Percentiles rank a stretch among this genome's conserved stretches.
phyloP scores from a whole-genome alignment of 2,329 filamentous ascomycete species.

The Bipolaris zeicola region DNA sequence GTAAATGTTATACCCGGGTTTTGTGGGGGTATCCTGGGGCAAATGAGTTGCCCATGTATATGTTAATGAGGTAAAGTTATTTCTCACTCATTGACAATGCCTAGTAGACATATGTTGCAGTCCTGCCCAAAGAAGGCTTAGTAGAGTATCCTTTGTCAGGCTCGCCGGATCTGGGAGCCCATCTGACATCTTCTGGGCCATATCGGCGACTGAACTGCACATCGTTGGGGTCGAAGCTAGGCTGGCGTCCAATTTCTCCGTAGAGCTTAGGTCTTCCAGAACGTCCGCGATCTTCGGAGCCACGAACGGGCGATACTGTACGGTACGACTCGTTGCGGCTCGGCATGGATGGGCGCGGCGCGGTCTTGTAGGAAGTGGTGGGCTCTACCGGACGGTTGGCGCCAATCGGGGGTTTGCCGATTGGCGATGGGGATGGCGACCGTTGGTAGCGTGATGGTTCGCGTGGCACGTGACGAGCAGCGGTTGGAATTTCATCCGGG shows the following conservation, averaged over 20 bases:
- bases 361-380: conserved; percentile 17
- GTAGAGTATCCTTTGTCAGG: conserved; percentile 27
- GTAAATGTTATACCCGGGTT: conserved; percentile 1
- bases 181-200: conserved; percentile 48
- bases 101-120: conserved; percentile 41
- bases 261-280: conserved; percentile 28
- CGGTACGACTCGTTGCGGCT: conserved; percentile 32
- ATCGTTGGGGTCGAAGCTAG: conserved; percentile 41
- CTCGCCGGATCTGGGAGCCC: conserved; percentile 31
- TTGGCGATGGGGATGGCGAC: conserved; percentile 40
- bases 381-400: conserved; percentile 34
- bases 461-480: conserved; percentile 41
- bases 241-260: conserved; percentile 34
- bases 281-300: conserved; percentile 32
- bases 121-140: conserved; percentile 34
- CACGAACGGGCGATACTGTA: conserved; percentile 29
- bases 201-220: conserved; percentile 39
- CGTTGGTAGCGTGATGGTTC: conserved; percentile 38
- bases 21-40: conserved; percentile 12
- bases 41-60: conserved; percentile 10
- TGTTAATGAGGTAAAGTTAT: neutral
- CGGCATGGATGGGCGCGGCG: conserved; percentile 21
- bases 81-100: neutral
- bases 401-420: conserved; percentile 42
- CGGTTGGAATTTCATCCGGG: conserved; percentile 31